A percentile compares a stretch with the other conserved stretches of the same genome.
Conservation (phyloP, 495 filamentous ascomycete genomes). For the Elaphomyces granulatus region DNA sequence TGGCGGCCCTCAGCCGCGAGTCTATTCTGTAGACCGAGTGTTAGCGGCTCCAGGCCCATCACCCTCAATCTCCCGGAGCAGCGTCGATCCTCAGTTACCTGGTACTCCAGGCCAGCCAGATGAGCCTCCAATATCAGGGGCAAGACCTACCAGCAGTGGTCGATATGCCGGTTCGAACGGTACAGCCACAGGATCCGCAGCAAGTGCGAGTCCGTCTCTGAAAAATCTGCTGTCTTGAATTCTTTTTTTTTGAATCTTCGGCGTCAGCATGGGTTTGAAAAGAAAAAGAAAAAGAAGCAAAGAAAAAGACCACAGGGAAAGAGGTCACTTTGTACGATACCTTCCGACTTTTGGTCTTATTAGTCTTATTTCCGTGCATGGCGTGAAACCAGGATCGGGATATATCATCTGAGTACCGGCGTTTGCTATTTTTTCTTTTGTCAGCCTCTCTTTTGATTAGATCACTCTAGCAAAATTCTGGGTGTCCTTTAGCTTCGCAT, state of each 20-base stretch:
- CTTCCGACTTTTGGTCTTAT: slow-evolving; percentile 9
- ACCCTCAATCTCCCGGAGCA: slow-evolving; percentile 24
- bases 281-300: too few species aligned
- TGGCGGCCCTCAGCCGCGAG: slow-evolving; percentile 20
- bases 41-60: slow-evolving; percentile 24
- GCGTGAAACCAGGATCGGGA: background rate
- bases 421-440: too few species aligned
- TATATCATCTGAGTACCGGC: background rate
- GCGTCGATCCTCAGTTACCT: slow-evolving; percentile 21
- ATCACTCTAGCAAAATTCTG: too few species aligned
- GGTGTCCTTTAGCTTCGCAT: too few species aligned
- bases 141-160: slow-evolving; percentile 14
- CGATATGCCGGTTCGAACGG: slow-evolving; percentile 25
- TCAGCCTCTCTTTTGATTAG: too few species aligned
- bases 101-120: slow-evolving; percentile 23
- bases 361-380: background rate
- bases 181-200: slow-evolving; percentile 25
- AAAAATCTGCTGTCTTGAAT: slow-evolving; percentile 60
- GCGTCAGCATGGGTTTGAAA: too few species aligned
- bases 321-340: background rate
- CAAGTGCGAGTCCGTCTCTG: slow-evolving; percentile 63
- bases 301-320: too few species aligned
- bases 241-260: too few species aligned
- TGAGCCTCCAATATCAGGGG: slow-evolving; percentile 16
- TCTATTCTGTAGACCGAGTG: slow-evolving; percentile 24